Conservation (phyloP, 1,139 yeast genomes). For the Eremothecium sinecaudum region DNA sequence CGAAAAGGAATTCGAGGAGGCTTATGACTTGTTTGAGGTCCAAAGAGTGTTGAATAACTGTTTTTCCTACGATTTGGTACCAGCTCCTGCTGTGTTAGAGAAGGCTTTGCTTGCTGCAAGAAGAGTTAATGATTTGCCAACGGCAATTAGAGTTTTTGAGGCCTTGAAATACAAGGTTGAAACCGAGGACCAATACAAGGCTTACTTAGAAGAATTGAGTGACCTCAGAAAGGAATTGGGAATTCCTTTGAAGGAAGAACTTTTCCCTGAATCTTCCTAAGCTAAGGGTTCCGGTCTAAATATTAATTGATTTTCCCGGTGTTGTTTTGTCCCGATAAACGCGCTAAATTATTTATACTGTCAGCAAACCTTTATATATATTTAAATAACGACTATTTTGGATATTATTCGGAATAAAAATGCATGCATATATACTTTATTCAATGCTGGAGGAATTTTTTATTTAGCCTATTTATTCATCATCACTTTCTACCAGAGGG, state of each 20-base stretch:
- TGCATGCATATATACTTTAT: no score
- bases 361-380: no score
- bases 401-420: slow-evolving; percentile 1
- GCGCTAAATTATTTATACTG: no score
- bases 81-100: slow-evolving; percentile 93
- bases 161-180: slow-evolving; percentile 90
- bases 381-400: slow-evolving; percentile 1
- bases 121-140: slow-evolving; percentile 97
- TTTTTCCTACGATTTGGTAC: slow-evolving; percentile 96
- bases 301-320: no score
- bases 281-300: no score
- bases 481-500: slow-evolving; percentile 27
- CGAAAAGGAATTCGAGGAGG: slow-evolving; percentile 95
- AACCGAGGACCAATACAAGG: slow-evolving; percentile 84
- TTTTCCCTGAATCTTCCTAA: slow-evolving; percentile 43
- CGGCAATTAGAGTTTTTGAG: slow-evolving; percentile 97
- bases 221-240: slow-evolving; percentile 89
- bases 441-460: no score
- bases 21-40: slow-evolving; percentile 95
- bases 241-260: slow-evolving; percentile 86
- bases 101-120: slow-evolving; percentile 96
- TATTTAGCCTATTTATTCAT: slow-evolving; percentile 19
- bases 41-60: slow-evolving; percentile 92
- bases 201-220: slow-evolving; percentile 90
- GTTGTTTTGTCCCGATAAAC: no score